These are phyloP conservation scores for Hemileccinum rubropunctum DNA, from an alignment of 768 basidiomycete genomes.

Conservation along the genomic window DNA sequence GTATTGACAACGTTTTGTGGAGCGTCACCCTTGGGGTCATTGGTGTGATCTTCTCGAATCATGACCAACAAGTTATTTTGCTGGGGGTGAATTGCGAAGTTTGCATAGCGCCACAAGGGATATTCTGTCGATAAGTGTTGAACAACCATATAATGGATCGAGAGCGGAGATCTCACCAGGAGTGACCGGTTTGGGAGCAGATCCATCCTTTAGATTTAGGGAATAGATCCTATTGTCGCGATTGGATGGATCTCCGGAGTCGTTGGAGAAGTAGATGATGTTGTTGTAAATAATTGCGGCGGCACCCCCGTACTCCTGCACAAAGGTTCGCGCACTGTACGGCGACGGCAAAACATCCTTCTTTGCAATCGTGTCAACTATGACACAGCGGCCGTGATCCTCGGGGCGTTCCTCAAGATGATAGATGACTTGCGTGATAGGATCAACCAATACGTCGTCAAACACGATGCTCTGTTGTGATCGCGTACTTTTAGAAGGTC, in stretches of 20 bases:
- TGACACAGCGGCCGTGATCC: conserved; percentile 42
- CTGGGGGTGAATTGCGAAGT: conserved; percentile 55
- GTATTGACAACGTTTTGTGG: conserved; percentile 46
- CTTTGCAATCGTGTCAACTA: conserved; percentile 44
- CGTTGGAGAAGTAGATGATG: conserved; percentile 56
- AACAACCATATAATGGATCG: not conserved
- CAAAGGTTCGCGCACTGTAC: conserved; percentile 53
- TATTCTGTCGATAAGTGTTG: conserved; percentile 8
- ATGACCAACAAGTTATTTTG: conserved; percentile 50
- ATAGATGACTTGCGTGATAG: conserved; percentile 42
- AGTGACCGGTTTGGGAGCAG: conserved; percentile 40
- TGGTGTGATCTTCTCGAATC: conserved; percentile 67
- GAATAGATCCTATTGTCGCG: conserved; percentile 48
- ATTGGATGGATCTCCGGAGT: conserved; percentile 19
- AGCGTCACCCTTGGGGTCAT: not conserved
- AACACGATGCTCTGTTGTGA: conserved; percentile 26
- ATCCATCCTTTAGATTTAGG: conserved; percentile 28
- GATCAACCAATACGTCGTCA: conserved; percentile 53
- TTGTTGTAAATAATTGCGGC: conserved; percentile 48
- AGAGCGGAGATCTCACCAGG: conserved; percentile 44
- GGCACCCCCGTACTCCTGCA: conserved; percentile 72
- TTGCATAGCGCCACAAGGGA: conserved; percentile 39
- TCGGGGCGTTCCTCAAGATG: conserved; percentile 56
- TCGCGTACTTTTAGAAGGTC: not conserved
- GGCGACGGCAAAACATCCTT: conserved; percentile 49